Conservation (phyloP, 805 yeast genomes). For the Yamadazyma kitorensis region DNA sequence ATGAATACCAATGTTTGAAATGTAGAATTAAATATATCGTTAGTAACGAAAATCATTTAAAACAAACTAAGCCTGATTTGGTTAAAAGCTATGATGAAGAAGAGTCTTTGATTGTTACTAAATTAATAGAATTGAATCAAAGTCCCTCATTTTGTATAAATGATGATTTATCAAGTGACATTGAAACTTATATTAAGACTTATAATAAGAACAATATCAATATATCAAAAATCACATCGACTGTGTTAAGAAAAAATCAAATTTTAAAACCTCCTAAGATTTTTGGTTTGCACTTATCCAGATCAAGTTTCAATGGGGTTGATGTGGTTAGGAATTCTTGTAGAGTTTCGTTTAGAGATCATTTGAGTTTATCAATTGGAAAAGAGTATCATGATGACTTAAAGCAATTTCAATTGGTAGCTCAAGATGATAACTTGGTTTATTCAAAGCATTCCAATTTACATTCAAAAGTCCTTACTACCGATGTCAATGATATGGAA, state of each 20-base stretch:
- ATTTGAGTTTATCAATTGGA: slow-evolving; percentile 47
- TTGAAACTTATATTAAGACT: slow-evolving; percentile 45
- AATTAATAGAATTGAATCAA: slow-evolving; percentile 33
- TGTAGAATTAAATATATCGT: slow-evolving; percentile 51
- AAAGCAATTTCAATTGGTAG: slow-evolving; percentile 29
- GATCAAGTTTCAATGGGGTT: slow-evolving; percentile 73
- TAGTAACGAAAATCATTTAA: slow-evolving; percentile 23
- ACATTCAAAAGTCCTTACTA: slow-evolving; percentile 23
- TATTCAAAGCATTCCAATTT: slow-evolving; percentile 10
- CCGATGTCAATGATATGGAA: slow-evolving; percentile 29
- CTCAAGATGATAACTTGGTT: slow-evolving; percentile 16
- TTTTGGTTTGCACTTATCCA: slow-evolving; percentile 77
- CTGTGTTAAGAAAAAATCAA: slow-evolving; percentile 63
- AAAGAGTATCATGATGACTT: slow-evolving; percentile 35
- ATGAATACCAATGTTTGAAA: slow-evolving; percentile 74
- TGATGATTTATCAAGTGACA: slow-evolving; percentile 56
- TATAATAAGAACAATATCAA: slow-evolving; percentile 46
- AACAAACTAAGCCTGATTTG: slow-evolving; percentile 26
- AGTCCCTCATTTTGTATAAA: slow-evolving; percentile 50
- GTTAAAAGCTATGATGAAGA: slow-evolving; percentile 20
- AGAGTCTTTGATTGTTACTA: slow-evolving; percentile 22
- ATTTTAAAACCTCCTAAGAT: slow-evolving; percentile 67
- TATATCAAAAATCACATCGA: slow-evolving; percentile 50
- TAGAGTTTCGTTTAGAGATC: slow-evolving; percentile 62
- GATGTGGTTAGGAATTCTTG: slow-evolving; percentile 73